Evolutionary conservation across 2,329 filamentous ascomycete genomes (phyloP).

Genomic region (Seiridium cupressi): DNA sequence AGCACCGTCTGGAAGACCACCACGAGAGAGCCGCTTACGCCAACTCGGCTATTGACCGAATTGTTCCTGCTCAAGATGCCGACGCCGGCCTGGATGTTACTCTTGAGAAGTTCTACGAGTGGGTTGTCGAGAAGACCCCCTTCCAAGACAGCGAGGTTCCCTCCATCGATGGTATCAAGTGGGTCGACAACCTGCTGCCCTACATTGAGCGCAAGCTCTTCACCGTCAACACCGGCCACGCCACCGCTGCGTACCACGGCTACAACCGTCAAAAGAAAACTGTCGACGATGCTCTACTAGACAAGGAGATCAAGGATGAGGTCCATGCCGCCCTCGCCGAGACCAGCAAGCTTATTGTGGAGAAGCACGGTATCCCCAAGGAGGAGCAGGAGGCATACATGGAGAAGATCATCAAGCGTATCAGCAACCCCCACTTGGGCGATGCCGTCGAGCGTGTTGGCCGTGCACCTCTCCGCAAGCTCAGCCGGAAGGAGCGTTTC

Average conservation of each 20-base stretch:
- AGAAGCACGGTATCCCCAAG: conserved; percentile 77
- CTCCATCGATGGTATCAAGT: conserved; percentile 83
- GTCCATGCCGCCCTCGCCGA: conserved; percentile 80
- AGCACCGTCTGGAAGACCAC: conserved; percentile 66
- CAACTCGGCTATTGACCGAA: conserved; percentile 98
- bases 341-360: conserved; percentile 81
- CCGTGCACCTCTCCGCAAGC: conserved; percentile 89
- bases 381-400: conserved; percentile 84
- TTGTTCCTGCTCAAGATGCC: conserved; percentile 85
- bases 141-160: conserved; percentile 72
- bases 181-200: conserved; percentile 85
- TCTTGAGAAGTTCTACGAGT: conserved; percentile 98
- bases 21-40: conserved; percentile 80
- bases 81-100: conserved; percentile 83
- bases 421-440: conserved; percentile 89
- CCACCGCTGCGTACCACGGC: conserved; percentile 93
- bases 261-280: conserved; percentile 83
- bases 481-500: conserved; percentile 93
- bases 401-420: conserved; percentile 86
- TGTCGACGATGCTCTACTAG: conserved; percentile 84
- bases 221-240: conserved; percentile 98
- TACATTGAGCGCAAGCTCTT: conserved; percentile 99
- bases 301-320: conserved; percentile 74
- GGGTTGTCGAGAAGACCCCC: conserved; percentile 88
- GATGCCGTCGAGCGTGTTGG: conserved; percentile 94